Base-by-base conservation (phyloP, 805 yeast genomes). In the Candida yuanshanica region DNA sequence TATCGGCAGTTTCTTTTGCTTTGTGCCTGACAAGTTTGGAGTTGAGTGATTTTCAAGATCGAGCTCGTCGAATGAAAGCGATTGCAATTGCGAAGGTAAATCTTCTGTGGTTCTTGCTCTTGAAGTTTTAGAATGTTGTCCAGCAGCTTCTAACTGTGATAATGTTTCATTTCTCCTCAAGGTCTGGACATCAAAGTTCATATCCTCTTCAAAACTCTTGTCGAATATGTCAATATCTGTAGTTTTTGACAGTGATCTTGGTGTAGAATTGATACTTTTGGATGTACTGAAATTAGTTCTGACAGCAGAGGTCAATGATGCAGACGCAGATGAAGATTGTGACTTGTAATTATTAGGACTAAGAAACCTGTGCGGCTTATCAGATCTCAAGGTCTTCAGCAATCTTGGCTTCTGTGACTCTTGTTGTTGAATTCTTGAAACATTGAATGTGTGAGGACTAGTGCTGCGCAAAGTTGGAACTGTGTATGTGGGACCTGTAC, bases 331-430 rank as follows among this genome's bases (percentile, higher is more conserved):
- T 14, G 31, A 27, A 3, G 31, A 27, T 7, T 16, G 18, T 6
- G 48, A 22, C 23, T 38, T 36, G 26, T 48, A 43, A 18, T 38
- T 41, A 33, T 39, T 48, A 7, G 35, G 20, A 22, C 39, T 37
- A 38, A 45, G 43, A 43, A 48, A 37, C 25, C 39, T 48, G 25
- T 51, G 43, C 0, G 45, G 46, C 39, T 46, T 51, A 5, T 56
- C 59, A 23, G 55, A 40, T 42, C 71, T 51, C 23, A 67, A 46
- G 2, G 72, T 64, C 32, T 62, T 64, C 33, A 56, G 45, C 56
- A 65, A 47, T 25, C 59, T 54, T 37, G 55, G 49, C 25, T 44
- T 52, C 10, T 16, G 31, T 7, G 16, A 10, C 16, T 27, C 31
- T 17, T 27, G 45, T 35, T 21, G 43, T 26, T 41, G 50, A 33